phyloP scores from a whole-genome alignment of 2,329 filamentous ascomycete species.

The Penicillium sp. region DNA sequence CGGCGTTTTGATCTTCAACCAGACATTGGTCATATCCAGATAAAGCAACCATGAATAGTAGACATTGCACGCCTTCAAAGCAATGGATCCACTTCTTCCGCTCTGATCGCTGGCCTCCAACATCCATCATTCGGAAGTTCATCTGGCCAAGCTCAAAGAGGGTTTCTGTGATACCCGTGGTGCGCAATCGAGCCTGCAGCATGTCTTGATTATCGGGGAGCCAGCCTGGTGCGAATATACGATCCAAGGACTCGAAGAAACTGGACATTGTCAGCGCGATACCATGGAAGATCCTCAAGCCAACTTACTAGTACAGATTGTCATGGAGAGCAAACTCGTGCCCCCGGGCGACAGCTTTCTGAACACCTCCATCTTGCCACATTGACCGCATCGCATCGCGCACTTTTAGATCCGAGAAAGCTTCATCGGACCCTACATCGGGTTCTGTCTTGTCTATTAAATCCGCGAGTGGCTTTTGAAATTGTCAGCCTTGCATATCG shows the following conservation, averaged over 20 bases:
- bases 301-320: slow-evolving; percentile 83
- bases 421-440: slow-evolving; percentile 80
- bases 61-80: slow-evolving; percentile 89
- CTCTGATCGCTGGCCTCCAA: slow-evolving; percentile 87
- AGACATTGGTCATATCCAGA: slow-evolving; percentile 96
- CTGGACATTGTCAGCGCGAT: slow-evolving; percentile 48
- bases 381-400: slow-evolving; percentile 77
- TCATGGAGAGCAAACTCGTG: slow-evolving; percentile 97
- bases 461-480: slow-evolving; percentile 70
- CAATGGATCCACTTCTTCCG: slow-evolving; percentile 98
- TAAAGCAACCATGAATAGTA: slow-evolving; percentile 91
- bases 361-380: slow-evolving; percentile 82
- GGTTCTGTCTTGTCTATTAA: slow-evolving; percentile 71
- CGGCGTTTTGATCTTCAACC: slow-evolving; percentile 93
- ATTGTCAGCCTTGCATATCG: slow-evolving; percentile 4
- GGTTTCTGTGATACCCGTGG: slow-evolving; percentile 94
- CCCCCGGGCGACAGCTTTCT: slow-evolving; percentile 84
- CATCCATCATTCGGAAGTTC: slow-evolving; percentile 96
- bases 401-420: slow-evolving; percentile 65
- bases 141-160: slow-evolving; percentile 88
- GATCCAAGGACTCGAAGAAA: slow-evolving; percentile 78
- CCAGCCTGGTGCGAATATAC: slow-evolving; percentile 74
- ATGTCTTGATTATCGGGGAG: slow-evolving; percentile 93
- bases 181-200: slow-evolving; percentile 82
- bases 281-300: not conserved